Evolutionary conservation across 257 asterid genomes (phyloP), one percentile per base, ranked within the genome.

Genomic region (Leonotis leonurus): DNA sequence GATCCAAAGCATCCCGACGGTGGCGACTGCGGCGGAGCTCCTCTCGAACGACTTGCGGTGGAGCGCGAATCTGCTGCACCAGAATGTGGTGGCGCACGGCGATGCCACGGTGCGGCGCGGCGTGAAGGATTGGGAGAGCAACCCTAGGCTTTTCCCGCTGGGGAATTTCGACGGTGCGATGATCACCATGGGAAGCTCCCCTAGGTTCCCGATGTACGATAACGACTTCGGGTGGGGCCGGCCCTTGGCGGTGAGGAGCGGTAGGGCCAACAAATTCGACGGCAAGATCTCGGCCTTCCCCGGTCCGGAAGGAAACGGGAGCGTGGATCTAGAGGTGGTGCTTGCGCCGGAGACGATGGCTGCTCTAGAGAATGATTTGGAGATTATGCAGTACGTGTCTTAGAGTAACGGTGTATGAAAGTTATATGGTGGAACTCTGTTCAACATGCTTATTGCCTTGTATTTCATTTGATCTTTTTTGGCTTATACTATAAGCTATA

Each of bases 171-270:
- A 91, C 64, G 98, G 98, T 0, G 96, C 98, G 20, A 84, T 88
- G 98, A 83, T 92, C 62, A 92, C 96, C 27, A 88, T 92, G 95
- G 98, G 97, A 22, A 92, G 98, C 39, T 92, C 98, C 25, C 98
- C 98, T 4, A 84, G 98, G 67, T 92, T 91, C 73, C 98, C 98
- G 1, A 92, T 92, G 98, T 92, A 92, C 52, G 88, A 89, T 64
- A 92, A 88, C 11, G 96, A 92, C 71, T 92, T 92, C 20, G 98
- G 98, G 56, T 92, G 98, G 97, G 97, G 98, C 1, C 77, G 81
- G 1, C 97, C 98, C 0, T 8, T 89, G 68, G 98, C 89, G 0
- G 95, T 92, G 14, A 74, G 95, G 29, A 91, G 98, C 45, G 98
- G 98, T 0, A 57, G 73, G 81, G 98, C 98, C 2, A 91, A 91